Evolutionary conservation across 495 filamentous ascomycete genomes (phyloP).

Genomic region (Amorphotheca resinae): DNA sequence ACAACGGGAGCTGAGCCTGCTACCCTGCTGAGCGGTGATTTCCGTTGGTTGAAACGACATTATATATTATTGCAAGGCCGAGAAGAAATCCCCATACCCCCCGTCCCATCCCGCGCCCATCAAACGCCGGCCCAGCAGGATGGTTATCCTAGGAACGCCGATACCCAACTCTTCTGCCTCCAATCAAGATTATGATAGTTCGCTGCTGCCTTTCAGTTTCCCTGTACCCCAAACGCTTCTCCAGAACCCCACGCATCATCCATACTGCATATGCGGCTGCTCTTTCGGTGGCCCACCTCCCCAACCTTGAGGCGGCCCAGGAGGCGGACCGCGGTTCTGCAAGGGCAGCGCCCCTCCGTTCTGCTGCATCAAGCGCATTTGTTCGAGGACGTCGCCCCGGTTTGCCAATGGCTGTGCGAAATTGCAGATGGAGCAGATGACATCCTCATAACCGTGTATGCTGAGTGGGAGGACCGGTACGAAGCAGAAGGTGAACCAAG

Average conservation of each 20-base stretch:
- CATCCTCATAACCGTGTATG: slow-evolving; percentile 41
- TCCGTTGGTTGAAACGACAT: no score
- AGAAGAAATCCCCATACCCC: no score
- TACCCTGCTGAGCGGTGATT: no score
- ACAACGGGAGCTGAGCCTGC: no score
- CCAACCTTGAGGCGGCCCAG: slow-evolving; percentile 6
- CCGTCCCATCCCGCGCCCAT: no score
- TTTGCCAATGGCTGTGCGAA: slow-evolving; percentile 42
- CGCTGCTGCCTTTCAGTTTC: no score
- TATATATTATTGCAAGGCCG: no score
- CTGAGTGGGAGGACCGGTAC: slow-evolving; percentile 42
- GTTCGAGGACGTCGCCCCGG: slow-evolving; percentile 36
- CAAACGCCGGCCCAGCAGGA: no score
- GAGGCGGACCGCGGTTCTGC: slow-evolving; percentile 15
- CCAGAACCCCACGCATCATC: slow-evolving; percentile 6
- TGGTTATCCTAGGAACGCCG: no score
- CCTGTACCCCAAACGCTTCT: no score
- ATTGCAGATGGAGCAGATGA: slow-evolving; percentile 41
- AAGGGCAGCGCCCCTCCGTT: slow-evolving; percentile 31
- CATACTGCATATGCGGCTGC: slow-evolving; percentile 19
- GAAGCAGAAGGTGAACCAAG: slow-evolving; percentile 49
- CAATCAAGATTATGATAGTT: no score
- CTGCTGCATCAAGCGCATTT: slow-evolving; percentile 20
- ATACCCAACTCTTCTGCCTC: no score
- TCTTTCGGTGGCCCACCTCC: slow-evolving; percentile 12